Evolutionary conservation across 768 basidiomycete species (phyloP).

Genomic region (Suillus clintonianus): DNA sequence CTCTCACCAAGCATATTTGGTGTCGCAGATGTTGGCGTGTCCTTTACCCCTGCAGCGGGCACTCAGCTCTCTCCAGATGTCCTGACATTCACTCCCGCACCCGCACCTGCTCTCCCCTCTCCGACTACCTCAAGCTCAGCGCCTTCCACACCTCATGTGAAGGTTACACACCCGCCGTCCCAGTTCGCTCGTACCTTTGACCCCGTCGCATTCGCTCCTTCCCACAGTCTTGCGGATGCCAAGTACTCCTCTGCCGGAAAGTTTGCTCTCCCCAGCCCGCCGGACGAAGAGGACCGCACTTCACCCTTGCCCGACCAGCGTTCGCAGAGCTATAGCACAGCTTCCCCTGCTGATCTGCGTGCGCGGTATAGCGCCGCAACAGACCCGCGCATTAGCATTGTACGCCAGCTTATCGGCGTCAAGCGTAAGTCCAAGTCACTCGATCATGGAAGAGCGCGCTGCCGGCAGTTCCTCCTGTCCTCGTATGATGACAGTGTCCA

Average conservation of each 20-base stretch:
- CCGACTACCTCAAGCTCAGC: constrained; percentile 49
- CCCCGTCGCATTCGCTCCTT: constrained; percentile 71
- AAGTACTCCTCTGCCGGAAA: constrained; percentile 74
- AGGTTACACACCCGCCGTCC: constrained; percentile 37
- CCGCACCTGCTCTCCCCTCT: constrained; percentile 49
- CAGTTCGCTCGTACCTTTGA: constrained; percentile 48
- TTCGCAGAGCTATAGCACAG: neutral
- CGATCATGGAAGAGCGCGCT: constrained; percentile 39
- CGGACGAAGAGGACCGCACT: constrained; percentile 48
- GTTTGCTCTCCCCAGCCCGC: constrained; percentile 68
- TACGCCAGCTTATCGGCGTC: constrained; percentile 66
- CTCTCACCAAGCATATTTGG: constrained; percentile 36
- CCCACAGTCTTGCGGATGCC: constrained; percentile 63
- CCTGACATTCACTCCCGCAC: constrained; percentile 23
- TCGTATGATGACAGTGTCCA: constrained; percentile 39
- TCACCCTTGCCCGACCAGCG: constrained; percentile 21
- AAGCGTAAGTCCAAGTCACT: constrained; percentile 65
- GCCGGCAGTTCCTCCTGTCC: constrained; percentile 45
- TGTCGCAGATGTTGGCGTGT: constrained; percentile 24
- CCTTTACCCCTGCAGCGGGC: constrained; percentile 28
- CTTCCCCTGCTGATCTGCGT: constrained; percentile 22
- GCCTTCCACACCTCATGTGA: constrained; percentile 57
- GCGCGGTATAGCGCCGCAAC: constrained; percentile 59
- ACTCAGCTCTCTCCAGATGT: constrained; percentile 29
- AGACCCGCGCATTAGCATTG: constrained; percentile 70